phyloP scores from a whole-genome alignment of 2,329 filamentous ascomycete genomes.

The Cercospora brassicicola region DNA sequence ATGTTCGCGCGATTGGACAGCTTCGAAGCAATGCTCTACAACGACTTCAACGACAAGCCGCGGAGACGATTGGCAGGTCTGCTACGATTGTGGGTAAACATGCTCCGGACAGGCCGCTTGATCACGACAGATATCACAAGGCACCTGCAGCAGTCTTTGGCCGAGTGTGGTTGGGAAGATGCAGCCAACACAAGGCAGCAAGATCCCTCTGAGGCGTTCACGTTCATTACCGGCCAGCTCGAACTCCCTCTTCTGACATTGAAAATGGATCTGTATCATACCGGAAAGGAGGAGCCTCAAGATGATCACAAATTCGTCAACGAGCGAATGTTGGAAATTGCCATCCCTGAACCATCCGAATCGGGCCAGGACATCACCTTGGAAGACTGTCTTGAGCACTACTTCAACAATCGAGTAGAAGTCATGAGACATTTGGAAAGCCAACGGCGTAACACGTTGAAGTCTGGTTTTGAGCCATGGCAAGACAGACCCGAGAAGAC shows the following conservation, averaged over 20 bases:
- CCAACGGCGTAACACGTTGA: constrained; percentile 61
- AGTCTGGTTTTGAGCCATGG: constrained; percentile 43
- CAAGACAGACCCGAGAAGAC: constrained; percentile 33
- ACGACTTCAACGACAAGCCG: constrained; percentile 70
- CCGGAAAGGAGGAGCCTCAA: constrained; percentile 75
- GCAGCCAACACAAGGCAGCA: constrained; percentile 78
- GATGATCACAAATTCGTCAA: constrained; percentile 96
- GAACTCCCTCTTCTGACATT: constrained; percentile 83
- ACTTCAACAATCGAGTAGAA: constrained; percentile 92
- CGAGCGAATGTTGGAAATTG: constrained; percentile 85
- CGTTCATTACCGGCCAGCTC: constrained; percentile 87
- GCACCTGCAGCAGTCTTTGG: constrained; percentile 76
- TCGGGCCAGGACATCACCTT: constrained; percentile 66
- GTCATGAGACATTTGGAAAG: constrained; percentile 69
- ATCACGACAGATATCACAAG: constrained; percentile 83
- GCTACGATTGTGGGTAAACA: constrained; percentile 87
- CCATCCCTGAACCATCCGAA: constrained; percentile 72
- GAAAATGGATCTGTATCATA: constrained; percentile 93
- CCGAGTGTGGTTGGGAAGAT: constrained; percentile 85
- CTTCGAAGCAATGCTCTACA: constrained; percentile 89
- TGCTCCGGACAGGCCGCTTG: constrained; percentile 79
- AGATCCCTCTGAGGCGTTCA: constrained; percentile 93
- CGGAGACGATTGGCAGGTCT: constrained; percentile 73
- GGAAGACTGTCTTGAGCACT: constrained; percentile 88
- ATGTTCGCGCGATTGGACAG: constrained; percentile 91